These are phyloP conservation scores for Plectosphaerella plurivora DNA, from an alignment of 2,329 filamentous ascomycete genomes.

Conservation along the genomic window DNA sequence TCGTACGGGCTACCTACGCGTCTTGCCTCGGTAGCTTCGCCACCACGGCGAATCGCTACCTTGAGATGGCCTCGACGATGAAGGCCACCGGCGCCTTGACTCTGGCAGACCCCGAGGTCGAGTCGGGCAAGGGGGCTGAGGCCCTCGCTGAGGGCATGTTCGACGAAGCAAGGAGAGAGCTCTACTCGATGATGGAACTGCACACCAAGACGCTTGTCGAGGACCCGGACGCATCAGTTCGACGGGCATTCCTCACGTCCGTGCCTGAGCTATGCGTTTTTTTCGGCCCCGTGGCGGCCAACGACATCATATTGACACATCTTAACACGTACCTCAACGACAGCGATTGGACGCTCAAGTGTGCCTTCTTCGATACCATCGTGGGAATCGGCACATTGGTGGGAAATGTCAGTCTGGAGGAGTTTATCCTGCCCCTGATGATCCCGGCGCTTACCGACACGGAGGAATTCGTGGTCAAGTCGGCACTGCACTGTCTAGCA, in stretches of 20 bases:
- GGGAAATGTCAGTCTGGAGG: constrained; percentile 83
- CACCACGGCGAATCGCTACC: constrained; percentile 75
- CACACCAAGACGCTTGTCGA: constrained; percentile 90
- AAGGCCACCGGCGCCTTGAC: constrained; percentile 78
- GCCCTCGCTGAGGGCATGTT: constrained; percentile 78
- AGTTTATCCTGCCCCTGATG: constrained; percentile 95
- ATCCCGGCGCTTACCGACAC: constrained; percentile 88
- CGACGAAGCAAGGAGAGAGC: constrained; percentile 77
- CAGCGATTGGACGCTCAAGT: constrained; percentile 92
- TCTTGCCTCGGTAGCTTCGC: constrained; percentile 87
- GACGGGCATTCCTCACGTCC: constrained; percentile 85
- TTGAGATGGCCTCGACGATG: constrained; percentile 87
- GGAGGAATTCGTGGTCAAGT: constrained; percentile 91
- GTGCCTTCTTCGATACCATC: constrained; percentile 92
- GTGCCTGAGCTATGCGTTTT: constrained; percentile 92
- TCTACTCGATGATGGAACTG: constrained; percentile 77
- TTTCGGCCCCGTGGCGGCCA: constrained; percentile 86
- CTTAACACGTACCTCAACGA: constrained; percentile 97
- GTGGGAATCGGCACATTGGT: constrained; percentile 90
- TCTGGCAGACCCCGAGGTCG: constrained; percentile 72
- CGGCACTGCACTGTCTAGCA: constrained; percentile 80
- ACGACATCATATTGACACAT: constrained; percentile 94
- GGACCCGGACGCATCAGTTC: constrained; percentile 79
- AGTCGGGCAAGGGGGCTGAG: constrained; percentile 63
- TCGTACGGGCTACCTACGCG: constrained; percentile 88